These are phyloP conservation scores for Xylaria cubensis DNA, from an alignment of 495 filamentous ascomycete species.

Conservation along the genomic window DNA sequence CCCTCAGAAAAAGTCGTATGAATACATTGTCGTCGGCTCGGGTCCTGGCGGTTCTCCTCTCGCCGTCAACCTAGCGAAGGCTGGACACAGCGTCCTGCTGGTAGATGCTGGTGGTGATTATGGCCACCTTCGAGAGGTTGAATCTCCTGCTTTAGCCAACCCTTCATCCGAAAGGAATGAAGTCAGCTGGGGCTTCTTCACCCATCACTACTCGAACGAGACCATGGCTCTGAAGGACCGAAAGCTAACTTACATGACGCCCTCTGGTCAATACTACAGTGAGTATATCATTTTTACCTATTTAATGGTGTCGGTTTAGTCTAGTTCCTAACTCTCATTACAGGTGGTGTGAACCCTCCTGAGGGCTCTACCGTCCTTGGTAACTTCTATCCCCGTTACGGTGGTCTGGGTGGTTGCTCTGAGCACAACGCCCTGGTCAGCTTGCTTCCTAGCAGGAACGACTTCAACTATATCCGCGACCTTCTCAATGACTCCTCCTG, in stretches of 20 bases:
- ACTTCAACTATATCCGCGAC: conserved; percentile 55
- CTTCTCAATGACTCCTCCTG: conserved; percentile 57
- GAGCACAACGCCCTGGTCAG: conserved; percentile 56
- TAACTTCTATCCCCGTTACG: conserved; percentile 57
- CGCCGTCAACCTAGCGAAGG: conserved; percentile 63
- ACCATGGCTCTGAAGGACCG: conserved; percentile 44
- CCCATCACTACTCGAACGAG: conserved; percentile 51
- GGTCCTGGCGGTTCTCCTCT: conserved; percentile 69
- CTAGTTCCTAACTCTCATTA: conserved; percentile 21
- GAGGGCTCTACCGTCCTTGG: conserved; percentile 51
- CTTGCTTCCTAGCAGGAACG: conserved; percentile 49
- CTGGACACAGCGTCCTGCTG: conserved; percentile 54
- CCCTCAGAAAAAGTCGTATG: conserved; percentile 50
- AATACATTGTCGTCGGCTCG: conserved; percentile 69
- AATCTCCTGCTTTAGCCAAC: conserved; percentile 54
- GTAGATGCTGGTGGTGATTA: conserved; percentile 39
- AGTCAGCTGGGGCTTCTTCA: conserved; percentile 52
- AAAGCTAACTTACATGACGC: conserved; percentile 48
- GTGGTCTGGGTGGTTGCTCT: conserved; percentile 57
- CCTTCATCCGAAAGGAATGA: conserved; percentile 55
- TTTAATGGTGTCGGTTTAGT: background rate
- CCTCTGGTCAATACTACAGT: conserved; percentile 43
- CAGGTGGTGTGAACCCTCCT: conserved; percentile 50
- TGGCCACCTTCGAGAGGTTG: conserved; percentile 34
- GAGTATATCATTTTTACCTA: background rate